Conservation (phyloP, 139 green algal genomes). For the Haematococcus lacustris region DNA sequence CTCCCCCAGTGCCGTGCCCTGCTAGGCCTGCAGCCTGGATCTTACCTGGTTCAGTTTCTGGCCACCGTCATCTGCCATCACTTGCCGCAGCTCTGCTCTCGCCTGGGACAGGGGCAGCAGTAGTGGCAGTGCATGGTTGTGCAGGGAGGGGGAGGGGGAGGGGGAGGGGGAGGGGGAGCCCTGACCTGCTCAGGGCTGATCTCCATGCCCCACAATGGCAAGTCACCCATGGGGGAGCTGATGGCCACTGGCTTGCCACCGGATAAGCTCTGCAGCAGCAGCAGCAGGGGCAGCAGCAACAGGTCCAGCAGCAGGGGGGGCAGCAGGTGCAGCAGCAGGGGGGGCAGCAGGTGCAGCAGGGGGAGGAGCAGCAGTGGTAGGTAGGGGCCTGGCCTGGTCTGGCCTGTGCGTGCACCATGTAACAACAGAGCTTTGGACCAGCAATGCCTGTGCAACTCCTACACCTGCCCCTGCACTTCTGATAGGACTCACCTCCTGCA, state of each 20-base stretch:
- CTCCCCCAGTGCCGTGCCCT: not conserved
- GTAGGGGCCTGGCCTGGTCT: too few relatives aligned
- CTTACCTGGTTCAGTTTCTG: conserved; percentile 34
- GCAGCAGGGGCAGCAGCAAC: too few relatives aligned
- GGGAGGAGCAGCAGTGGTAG: too few relatives aligned
- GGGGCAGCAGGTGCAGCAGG: too few relatives aligned
- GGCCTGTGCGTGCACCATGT: too few relatives aligned
- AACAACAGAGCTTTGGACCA: too few relatives aligned
- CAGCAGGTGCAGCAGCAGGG: too few relatives aligned
- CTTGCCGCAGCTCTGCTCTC: conserved; percentile 49
- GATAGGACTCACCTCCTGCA: too few relatives aligned
- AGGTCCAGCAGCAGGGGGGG: too few relatives aligned
- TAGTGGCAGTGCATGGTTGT: not conserved
- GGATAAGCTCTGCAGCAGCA: conserved; percentile 78
- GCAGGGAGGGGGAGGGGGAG: not conserved
- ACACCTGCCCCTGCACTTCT: too few relatives aligned
- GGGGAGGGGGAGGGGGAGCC: not conserved
- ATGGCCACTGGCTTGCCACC: conserved; percentile 80
- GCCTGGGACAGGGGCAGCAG: not conserved
- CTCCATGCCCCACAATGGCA: conserved; percentile 83
- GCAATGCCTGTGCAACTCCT: too few relatives aligned
- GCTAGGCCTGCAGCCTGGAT: not conserved
- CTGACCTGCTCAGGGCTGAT: conserved; percentile 67
- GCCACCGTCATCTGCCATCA: conserved; percentile 40
- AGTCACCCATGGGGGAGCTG: conserved; percentile 40